Evolutionary conservation across 2,329 filamentous ascomycete species (phyloP), one percentile per base, ranked within the genome.

Genomic region (Penicillium sp.): DNA sequence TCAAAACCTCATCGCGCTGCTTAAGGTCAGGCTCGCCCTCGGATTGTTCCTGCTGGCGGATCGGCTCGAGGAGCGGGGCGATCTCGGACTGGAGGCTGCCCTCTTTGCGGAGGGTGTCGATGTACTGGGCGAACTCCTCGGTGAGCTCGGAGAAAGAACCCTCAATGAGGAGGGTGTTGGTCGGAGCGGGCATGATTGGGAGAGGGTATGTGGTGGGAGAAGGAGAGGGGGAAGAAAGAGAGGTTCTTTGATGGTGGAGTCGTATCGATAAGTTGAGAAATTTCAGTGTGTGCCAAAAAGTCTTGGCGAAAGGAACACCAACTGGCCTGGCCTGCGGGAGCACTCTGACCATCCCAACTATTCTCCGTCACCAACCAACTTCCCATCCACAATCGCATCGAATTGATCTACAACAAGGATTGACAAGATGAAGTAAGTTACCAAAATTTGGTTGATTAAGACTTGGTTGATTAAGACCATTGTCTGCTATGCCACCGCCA

Each of bases 121-220:
- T 84, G 81, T 96, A 97, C 72, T 93, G 90, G 77, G 94, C 92
- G 83, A 99, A 90, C 82, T 99, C 95, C 78, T 91, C 88, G 72
- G 90, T 88, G 75, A 97, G 88, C 82, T 98, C 95, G 77, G 92
- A 88, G 78, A 97, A 96, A 72, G 87, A 86, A 78, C 95, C 95
- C 83, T 99, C 95, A 78, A 99, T 87, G 69, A 88, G 81, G 69
- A 87, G 83, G 72, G 85, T 87, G 67, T 82, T 87, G 60, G 83
- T 81, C 63, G 85, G 81, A 69, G 80, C 83, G 64, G 85, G 83
- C 85, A 88, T 88, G 68, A 59, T 72, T 50, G 55, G 54, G 55
- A 22, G 56, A 52, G 58, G 56, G 55, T 57, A 54, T 59, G 59
- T 60, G 60, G 55, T 60, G 53, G 59, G 60, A 64, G 50, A 60